Conservation (phyloP, 139 green algal species). For the Raphidocelis subcapitata region DNA sequence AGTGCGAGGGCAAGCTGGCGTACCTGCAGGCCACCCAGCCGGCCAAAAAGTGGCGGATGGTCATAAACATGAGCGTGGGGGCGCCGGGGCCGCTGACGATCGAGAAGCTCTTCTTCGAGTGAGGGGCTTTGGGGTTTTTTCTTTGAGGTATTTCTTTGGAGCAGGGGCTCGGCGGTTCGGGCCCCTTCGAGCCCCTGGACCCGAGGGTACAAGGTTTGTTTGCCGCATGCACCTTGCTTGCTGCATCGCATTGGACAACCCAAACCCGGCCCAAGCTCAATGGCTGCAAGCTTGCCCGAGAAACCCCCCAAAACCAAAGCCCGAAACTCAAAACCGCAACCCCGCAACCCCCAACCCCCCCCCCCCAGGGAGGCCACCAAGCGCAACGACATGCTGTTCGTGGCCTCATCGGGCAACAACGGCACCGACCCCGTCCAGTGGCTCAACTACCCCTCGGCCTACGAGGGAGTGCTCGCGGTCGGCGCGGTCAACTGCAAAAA, state of each 20-base stretch:
- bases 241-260: not conserved
- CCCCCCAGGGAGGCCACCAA: conserved; percentile 8
- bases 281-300: not conserved
- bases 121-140: not conserved
- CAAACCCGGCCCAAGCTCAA: not conserved
- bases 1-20: not conserved
- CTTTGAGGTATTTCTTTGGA: too few relatives aligned
- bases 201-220: not conserved
- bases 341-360: too few relatives aligned
- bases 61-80: conserved; percentile 26
- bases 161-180: too few relatives aligned
- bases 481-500: conserved; percentile 16
- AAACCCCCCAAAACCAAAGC: too few relatives aligned
- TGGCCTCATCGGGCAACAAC: conserved; percentile 26
- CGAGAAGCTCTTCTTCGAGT: conserved; percentile 27
- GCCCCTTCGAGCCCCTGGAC: not conserved
- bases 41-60: conserved; percentile 22
- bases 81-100: conserved; percentile 25
- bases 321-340: too few relatives aligned
- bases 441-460: conserved; percentile 10
- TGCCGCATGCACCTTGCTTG: not conserved
- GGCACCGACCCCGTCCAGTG: conserved; percentile 7
- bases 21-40: conserved; percentile 3
- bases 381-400: conserved; percentile 20
- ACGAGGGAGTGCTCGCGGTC: conserved; percentile 14